These are phyloP conservation scores for Moesziomyces parantarcticus DNA, from an alignment of 1,284 basidiomycete genomes.

Conservation along the genomic window DNA sequence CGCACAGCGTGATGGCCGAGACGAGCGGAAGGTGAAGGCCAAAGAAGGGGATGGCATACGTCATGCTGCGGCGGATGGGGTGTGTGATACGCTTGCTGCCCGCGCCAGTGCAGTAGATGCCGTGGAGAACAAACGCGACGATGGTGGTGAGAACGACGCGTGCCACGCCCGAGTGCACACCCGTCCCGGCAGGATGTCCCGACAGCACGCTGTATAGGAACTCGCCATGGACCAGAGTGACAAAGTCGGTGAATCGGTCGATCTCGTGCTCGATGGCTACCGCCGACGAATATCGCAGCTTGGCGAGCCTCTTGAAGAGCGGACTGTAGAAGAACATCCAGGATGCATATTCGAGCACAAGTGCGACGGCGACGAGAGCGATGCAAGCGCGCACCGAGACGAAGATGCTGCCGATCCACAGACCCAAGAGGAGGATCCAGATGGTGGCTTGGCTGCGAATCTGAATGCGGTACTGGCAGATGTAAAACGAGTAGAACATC, in stretches of 20 bases:
- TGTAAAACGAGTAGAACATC: conserved; percentile 51
- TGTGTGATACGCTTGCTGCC: conserved; percentile 43
- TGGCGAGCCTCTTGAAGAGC: conserved; percentile 48
- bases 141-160: conserved; percentile 45
- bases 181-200: conserved; percentile 49
- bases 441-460: conserved; percentile 35
- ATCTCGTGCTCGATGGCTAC: conserved; percentile 62
- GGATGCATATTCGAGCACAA: conserved; percentile 45
- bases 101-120: conserved; percentile 47
- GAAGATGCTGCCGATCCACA: conserved; percentile 59
- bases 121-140: conserved; percentile 51
- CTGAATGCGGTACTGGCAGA: conserved; percentile 60
- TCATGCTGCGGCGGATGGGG: conserved; percentile 42
- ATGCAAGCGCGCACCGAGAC: conserved; percentile 45
- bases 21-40: conserved; percentile 53
- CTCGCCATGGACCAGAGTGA: conserved; percentile 59
- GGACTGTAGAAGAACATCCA: conserved; percentile 57
- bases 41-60: conserved; percentile 37
- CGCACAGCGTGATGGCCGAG: conserved; percentile 54
- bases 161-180: conserved; percentile 47
- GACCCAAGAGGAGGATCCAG: conserved; percentile 37
- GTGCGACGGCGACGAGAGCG: conserved; percentile 43
- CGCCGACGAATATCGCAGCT: conserved; percentile 52
- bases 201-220: conserved; percentile 46
- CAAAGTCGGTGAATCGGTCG: conserved; percentile 58